These are phyloP conservation scores for Selaginella tamariscina DNA, from an alignment of 75 land plant genomes.

Conservation along the genomic window DNA sequence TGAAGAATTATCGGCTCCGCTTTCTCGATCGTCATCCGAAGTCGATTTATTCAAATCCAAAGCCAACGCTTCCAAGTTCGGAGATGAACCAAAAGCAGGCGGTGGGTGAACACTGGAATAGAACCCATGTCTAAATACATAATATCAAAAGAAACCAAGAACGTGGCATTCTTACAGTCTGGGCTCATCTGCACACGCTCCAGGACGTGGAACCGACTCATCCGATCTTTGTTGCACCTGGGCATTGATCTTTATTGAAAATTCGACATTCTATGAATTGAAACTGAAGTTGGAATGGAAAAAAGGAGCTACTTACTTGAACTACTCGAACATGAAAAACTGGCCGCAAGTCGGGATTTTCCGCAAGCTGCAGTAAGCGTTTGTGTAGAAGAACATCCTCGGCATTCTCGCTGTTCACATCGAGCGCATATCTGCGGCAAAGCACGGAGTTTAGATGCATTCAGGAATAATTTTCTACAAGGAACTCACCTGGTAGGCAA, in stretches of 20 bases:
- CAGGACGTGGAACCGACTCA: not conserved
- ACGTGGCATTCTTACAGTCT: too few species aligned
- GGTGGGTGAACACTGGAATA: constrained; percentile 37
- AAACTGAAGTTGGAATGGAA: too few species aligned
- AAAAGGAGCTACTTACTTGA: constrained; percentile 10
- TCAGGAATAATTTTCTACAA: too few species aligned
- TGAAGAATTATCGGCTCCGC: constrained; percentile 23
- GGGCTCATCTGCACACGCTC: too few species aligned
- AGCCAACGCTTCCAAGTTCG: constrained; percentile 81
- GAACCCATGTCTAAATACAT: too few species aligned
- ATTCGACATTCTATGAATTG: too few species aligned
- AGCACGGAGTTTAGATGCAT: too few species aligned
- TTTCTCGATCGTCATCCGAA: constrained; percentile 32
- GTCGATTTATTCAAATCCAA: constrained; percentile 39
- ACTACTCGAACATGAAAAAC: constrained; percentile 13
- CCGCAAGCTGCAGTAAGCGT: constrained; percentile 11
- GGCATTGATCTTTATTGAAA: too few species aligned
- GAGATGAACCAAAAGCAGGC: constrained; percentile 90
- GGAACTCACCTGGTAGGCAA: not conserved
- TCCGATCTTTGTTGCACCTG: not conserved
- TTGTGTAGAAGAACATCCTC: constrained; percentile 65
- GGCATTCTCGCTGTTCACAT: constrained; percentile 56
- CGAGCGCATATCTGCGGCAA: constrained; percentile 53
- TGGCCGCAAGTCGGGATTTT: constrained; percentile 14
- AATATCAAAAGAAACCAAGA: too few species aligned